Percentiles rank a stretch among this genome's conserved stretches.
These are phyloP conservation scores for Naematelia aurantialba DNA, from an alignment of 768 basidiomycete species.

Conservation along the genomic window DNA sequence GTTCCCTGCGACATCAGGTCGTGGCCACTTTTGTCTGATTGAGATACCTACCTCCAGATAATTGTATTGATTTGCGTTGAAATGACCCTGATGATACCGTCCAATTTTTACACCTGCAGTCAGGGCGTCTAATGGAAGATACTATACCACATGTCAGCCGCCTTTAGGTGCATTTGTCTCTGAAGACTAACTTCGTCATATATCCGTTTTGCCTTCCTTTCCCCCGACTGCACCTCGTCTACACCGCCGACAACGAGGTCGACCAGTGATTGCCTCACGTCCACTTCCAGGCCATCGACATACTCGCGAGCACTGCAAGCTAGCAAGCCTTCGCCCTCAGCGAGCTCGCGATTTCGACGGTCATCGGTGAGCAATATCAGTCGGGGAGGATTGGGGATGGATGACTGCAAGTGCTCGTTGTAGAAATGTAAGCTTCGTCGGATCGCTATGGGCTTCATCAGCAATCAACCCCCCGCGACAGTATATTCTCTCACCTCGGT, in stretches of 20 bases:
- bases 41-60: constrained; percentile 70
- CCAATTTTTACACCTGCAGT: constrained; percentile 80
- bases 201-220: constrained; percentile 27
- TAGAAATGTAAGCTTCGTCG: constrained; percentile 87
- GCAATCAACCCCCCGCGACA: not conserved
- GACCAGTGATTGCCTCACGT: constrained; percentile 62
- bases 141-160: constrained; percentile 55
- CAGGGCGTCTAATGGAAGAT: constrained; percentile 68
- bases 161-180: not conserved
- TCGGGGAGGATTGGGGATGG: constrained; percentile 53
- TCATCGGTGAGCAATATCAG: constrained; percentile 88
- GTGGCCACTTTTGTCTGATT: not conserved
- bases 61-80: constrained; percentile 92
- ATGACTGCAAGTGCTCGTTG: constrained; percentile 59
- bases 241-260: constrained; percentile 75
- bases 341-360: constrained; percentile 72
- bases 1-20: constrained; percentile 61
- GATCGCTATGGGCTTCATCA: constrained; percentile 61
- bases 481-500: constrained; percentile 63
- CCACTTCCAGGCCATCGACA: constrained; percentile 64
- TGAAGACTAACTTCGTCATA: constrained; percentile 65
- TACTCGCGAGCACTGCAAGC: constrained; percentile 65
- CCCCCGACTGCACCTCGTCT: constrained; percentile 53
- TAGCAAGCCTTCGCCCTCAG: constrained; percentile 57
- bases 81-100: constrained; percentile 83